Conservation (phyloP, 257 asterid species). For the Solanum arcanum region DNA sequence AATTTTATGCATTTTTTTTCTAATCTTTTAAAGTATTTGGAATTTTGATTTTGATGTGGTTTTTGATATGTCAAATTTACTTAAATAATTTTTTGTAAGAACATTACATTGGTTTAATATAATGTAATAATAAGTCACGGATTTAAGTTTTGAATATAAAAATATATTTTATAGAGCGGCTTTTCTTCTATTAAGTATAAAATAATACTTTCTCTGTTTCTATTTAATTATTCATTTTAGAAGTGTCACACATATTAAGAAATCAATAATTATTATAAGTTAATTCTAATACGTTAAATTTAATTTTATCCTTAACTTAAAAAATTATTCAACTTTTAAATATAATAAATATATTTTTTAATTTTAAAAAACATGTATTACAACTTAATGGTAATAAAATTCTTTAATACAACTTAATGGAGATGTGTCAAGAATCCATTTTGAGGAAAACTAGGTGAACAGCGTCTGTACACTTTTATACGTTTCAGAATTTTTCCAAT, state of each 20-base stretch:
- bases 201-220: no score
- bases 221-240: no score
- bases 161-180: fast-evolving
- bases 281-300: no score
- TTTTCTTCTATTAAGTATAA: no score
- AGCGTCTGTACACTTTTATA: background rate
- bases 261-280: no score
- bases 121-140: no score
- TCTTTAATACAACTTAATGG: no score
- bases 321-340: fast-evolving
- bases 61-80: background rate
- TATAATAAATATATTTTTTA: no score
- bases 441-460: constrained; percentile 6
- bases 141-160: fast-evolving
- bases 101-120: background rate
- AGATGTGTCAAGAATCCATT: constrained; percentile 6
- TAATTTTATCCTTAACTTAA: no score
- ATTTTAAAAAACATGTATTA: no score
- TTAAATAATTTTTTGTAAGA: background rate
- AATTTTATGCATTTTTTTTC: background rate
- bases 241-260: no score
- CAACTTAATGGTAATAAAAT: no score
- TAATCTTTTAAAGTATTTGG: background rate
- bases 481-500: background rate
- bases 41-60: background rate